phyloP scores from a whole-genome alignment of 257 asterid species.

The Scutellaria minor region DNA sequence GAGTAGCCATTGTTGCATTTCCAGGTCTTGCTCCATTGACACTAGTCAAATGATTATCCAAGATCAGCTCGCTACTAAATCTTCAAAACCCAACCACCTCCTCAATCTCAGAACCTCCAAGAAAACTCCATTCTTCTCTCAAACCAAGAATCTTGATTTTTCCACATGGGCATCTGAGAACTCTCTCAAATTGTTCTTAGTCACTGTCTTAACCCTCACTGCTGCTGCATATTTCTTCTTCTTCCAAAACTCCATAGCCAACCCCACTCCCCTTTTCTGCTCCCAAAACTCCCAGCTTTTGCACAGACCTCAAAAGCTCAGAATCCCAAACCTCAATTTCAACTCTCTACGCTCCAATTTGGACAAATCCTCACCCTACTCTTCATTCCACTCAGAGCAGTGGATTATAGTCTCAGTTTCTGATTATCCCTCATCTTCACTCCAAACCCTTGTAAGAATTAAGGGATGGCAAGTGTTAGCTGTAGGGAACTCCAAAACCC shows the following conservation, averaged over 20 bases:
- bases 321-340: conserved; percentile 35
- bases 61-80: conserved; percentile 32
- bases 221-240: conserved; percentile 38
- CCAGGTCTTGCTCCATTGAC: conserved; percentile 16
- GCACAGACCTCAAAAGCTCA: conserved; percentile 33
- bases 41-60: conserved; percentile 35
- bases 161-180: conserved; percentile 38
- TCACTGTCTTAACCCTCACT: conserved; percentile 34
- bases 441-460: conserved; percentile 46
- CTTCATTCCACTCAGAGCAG: conserved; percentile 63
- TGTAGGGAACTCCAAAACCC: conserved; percentile 70
- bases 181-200: conserved; percentile 32
- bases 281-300: conserved; percentile 30
- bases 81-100: conserved; percentile 33
- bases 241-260: conserved; percentile 35
- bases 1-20: background rate
- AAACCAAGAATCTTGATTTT: conserved; percentile 34
- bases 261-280: conserved; percentile 28
- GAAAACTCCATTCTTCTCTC: conserved; percentile 28
- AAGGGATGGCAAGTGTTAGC: conserved; percentile 79
- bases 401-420: conserved; percentile 73
- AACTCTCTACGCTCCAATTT: conserved; percentile 36
- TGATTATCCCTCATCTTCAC: conserved; percentile 58
- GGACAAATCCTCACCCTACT: conserved; percentile 56
- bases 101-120: conserved; percentile 26